A percentile compares a stretch with the other conserved stretches of the same genome.
Evolutionary conservation across 768 basidiomycete genomes (phyloP).

Genomic region (Cystobasidium tubakii): DNA sequence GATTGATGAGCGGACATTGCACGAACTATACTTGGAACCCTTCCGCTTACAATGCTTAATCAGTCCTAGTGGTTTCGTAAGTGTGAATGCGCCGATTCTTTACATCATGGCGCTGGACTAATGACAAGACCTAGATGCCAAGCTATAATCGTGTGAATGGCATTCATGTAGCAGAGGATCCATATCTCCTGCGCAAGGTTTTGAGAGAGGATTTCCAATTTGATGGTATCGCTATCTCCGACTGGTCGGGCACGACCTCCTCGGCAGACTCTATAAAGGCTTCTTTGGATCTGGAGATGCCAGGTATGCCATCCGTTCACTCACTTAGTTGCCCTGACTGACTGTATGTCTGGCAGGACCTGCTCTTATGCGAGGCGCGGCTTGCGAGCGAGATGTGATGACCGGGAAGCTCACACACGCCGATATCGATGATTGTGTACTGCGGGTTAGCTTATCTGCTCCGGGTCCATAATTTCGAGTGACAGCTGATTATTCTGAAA

Average conservation of each 20-base stretch:
- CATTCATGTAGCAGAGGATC: constrained; percentile 47
- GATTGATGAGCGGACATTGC: constrained; percentile 47
- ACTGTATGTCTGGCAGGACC: constrained; percentile 49
- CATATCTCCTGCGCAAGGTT: constrained; percentile 46
- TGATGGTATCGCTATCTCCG: constrained; percentile 49
- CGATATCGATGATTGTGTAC: constrained; percentile 54
- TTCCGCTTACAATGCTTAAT: constrained; percentile 47
- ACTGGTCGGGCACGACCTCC: constrained; percentile 45
- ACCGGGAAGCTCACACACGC: constrained; percentile 47
- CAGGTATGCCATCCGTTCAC: neutral
- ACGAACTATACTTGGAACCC: constrained; percentile 50
- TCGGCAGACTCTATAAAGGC: constrained; percentile 48
- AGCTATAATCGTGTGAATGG: constrained; percentile 50
- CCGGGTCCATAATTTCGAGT: no score
- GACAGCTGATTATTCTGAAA: no score
- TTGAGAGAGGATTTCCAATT: constrained; percentile 49
- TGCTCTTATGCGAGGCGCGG: constrained; percentile 43
- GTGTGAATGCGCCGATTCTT: constrained; percentile 34
- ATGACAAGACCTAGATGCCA: constrained; percentile 41
- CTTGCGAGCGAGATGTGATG: constrained; percentile 42
- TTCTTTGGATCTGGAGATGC: constrained; percentile 47
- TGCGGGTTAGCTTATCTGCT: neutral
- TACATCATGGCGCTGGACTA: constrained; percentile 15
- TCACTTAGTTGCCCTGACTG: neutral
- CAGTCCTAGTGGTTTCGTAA: constrained; percentile 13